Evolutionary conservation across 225 moss, liverwort and hornwort genomes (phyloP), one percentile per base, ranked within the genome.

Genomic region (Pseudisothecium myosuroides): DNA sequence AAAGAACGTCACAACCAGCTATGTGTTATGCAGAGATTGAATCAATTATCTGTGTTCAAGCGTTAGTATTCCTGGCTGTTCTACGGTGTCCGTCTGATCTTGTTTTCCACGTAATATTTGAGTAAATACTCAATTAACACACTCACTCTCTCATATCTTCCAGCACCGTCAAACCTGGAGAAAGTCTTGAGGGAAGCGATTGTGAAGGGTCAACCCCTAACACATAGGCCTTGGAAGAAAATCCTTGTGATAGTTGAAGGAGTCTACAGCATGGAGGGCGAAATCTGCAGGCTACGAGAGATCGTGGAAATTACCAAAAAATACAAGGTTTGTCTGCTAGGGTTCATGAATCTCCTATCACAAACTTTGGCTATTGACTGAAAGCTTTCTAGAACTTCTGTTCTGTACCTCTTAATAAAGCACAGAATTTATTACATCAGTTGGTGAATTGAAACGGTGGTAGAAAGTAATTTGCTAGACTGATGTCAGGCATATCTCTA

Each of bases 201-300:
- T 78, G 93, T 95, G 81, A 95, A 94, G 43, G 98, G 98, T 41
- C 98, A 98, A 78, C 95, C 97, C 31, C 94, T 95, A 66, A 97
- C 96, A 84, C 92, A 95, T 71, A 95, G 93, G 86, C 98, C 97
- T 37, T 97, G 98, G 98, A 97, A 96, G 91, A 98, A 97, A 87
- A 97, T 98, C 54, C 90, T 98, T 67, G 98, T 98, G 71, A 83
- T 97, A 68, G 95, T 98, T 43, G 98, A 98, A 93, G 98, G 98
- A 85, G 95, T 98, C 80, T 98, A 98, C 92, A 98, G 97, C 85
- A 98, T 98, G 97, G 98, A 98, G 86, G 97, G 98, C 65, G 97
- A 98, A 94, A 92, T 97, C 39, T 96, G 97, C 89, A 92, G 95
- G 88, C 89, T 98, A 8, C 92, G 89, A 76, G 96, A 98, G 68